Evolutionary conservation across 2,329 filamentous ascomycete genomes (phyloP).

Genomic region (Diaporthe capsici): DNA sequence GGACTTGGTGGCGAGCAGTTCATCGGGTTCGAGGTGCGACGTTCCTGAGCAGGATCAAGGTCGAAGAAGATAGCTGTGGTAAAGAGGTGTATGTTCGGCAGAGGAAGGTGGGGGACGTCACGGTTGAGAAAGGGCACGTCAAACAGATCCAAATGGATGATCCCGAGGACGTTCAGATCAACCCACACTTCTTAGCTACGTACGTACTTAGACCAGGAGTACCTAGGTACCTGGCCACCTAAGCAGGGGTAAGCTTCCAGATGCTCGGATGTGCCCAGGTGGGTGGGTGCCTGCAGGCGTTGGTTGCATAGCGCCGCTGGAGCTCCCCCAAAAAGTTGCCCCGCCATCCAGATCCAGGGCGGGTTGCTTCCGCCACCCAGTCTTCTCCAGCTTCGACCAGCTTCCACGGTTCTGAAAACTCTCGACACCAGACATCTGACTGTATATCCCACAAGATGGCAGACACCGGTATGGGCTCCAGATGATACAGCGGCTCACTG

Average conservation of each 20-base stretch:
- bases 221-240: neutral
- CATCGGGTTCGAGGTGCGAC: neutral
- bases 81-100: neutral
- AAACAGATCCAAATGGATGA: neutral
- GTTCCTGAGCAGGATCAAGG: neutral
- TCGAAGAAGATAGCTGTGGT: neutral
- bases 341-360: constrained; percentile 41
- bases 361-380: constrained; percentile 4
- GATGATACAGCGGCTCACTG: neutral
- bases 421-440: constrained; percentile 1
- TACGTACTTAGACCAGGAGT: neutral
- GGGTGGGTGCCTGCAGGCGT: constrained; percentile 10
- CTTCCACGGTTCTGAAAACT: constrained; percentile 37
- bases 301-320: neutral
- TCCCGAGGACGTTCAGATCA: neutral
- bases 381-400: constrained; percentile 43
- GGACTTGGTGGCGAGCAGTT: neutral
- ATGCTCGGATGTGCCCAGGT: neutral
- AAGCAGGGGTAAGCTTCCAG: constrained; percentile 13
- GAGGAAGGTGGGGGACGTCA: neutral
- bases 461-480: constrained; percentile 54
- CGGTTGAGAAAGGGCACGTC: neutral
- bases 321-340: constrained; percentile 42
- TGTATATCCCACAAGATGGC: constrained; percentile 52
- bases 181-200: neutral